Evolutionary conservation across 768 basidiomycete species (phyloP), one percentile per base, ranked within the genome.

Genomic region (Tricholoma saponaceum): DNA sequence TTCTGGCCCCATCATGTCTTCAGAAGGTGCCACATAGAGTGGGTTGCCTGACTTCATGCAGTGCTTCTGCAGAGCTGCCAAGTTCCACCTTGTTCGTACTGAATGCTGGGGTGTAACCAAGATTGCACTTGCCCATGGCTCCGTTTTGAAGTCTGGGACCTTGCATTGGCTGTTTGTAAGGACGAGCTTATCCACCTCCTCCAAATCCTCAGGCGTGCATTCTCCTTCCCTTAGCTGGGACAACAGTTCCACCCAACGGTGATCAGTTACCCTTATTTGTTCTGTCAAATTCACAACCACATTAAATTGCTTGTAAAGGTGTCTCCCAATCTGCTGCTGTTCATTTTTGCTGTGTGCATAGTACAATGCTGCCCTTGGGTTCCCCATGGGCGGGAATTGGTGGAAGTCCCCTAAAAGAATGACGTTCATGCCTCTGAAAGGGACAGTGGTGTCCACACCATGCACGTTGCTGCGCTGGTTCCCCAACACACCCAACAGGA

Each of bases 361-460:
- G 28, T 50, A 50, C 22, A 50, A 50, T 8, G 47, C 47, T 4
- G 4, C 18, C 5, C 5, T 20, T 18, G 18, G 18, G 6, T 22
- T 26, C 8, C 20, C 64, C 0, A 80, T 76, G 0, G 76, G 77
- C 4, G 77, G 78, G 59, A 80, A 79, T 61, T 79, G 79, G 54
- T 80, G 76, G 14, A 78, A 70, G 51, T 79, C 76, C 0, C 79
- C 79, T 20, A 64, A 62, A 3, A 79, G 23, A 2, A 79, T 73
- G 3, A 80, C 64, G 28, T 30, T 30, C 28, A 30, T 4, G 28
- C 35, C 35, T 3, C 35, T 10, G 12, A 35, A 35, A 35, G 35
- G 35, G 8, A 14, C 14, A 5, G 35, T 35, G 14, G 35, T 10
- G 12, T 35, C 35, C 4, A 35, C 10, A 3, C 35, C 35, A 5